phyloP scores from a whole-genome alignment of 2,329 filamentous ascomycete genomes.

The Blastomyces emzantsi region DNA sequence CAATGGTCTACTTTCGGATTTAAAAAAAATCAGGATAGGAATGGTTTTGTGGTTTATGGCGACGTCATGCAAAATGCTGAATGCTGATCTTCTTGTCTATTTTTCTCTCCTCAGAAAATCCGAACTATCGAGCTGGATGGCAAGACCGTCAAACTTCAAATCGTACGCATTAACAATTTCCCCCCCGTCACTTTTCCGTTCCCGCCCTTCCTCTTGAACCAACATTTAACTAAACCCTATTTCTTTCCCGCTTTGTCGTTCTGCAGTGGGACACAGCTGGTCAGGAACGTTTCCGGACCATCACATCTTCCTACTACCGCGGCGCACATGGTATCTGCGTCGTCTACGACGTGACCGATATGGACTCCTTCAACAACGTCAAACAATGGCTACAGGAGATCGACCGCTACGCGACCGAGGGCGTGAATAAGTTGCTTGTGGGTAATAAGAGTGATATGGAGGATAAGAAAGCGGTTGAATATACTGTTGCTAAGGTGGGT shows the following conservation, averaged over 20 bases:
- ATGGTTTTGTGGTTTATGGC: neutral
- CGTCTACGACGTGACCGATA: constrained; percentile 99
- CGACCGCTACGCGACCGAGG: constrained; percentile 96
- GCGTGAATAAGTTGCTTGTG: constrained; percentile 98
- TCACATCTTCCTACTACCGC: constrained; percentile 99
- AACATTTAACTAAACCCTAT: neutral
- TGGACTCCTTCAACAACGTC: constrained; percentile 99
- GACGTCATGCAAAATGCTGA: constrained; percentile 1
- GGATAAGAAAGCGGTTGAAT: constrained; percentile 99
- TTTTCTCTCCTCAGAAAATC: constrained; percentile 68
- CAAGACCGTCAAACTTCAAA: constrained; percentile 99
- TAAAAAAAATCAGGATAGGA: neutral
- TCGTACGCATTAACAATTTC: constrained; percentile 54
- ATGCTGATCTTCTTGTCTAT: constrained; percentile 7
- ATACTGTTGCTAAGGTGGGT: constrained; percentile 95
- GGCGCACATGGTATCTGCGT: constrained; percentile 99
- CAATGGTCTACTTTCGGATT: neutral
- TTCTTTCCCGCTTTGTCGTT: constrained; percentile 7
- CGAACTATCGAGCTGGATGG: constrained; percentile 98
- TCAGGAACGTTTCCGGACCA: constrained; percentile 98
- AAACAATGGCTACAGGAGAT: constrained; percentile 99
- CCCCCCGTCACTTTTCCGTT: neutral
- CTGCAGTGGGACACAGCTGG: constrained; percentile 95
- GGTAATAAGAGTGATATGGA: constrained; percentile 99
- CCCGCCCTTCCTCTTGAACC: neutral